phyloP scores from a whole-genome alignment of 2,329 filamentous ascomycete genomes.

The Microascus cirrosus region DNA sequence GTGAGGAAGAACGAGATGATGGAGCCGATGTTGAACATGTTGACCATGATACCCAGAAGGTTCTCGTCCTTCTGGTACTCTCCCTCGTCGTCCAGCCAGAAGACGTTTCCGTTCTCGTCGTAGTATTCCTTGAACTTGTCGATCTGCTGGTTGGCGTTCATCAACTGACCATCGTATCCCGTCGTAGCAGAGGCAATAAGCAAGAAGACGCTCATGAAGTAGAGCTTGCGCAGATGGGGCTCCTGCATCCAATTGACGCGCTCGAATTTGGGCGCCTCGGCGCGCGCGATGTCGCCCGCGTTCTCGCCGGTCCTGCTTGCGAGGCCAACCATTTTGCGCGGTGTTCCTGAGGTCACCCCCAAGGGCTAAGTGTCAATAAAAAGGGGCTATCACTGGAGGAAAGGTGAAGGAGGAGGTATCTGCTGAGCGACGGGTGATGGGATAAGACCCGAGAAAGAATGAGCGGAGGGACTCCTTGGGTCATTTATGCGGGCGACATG shows the following conservation, averaged over 20 bases:
- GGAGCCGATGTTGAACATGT: slow-evolving; percentile 40
- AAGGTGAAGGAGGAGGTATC: background rate
- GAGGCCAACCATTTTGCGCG: background rate
- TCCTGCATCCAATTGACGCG: slow-evolving; percentile 45
- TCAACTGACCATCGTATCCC: slow-evolving; percentile 49
- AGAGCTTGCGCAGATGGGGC: slow-evolving; percentile 44
- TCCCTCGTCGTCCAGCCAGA: slow-evolving; percentile 4
- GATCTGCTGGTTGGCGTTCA: slow-evolving; percentile 49
- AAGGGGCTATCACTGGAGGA: background rate
- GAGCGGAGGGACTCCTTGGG: background rate
- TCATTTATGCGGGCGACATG: background rate
- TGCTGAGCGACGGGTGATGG: background rate
- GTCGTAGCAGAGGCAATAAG: slow-evolving; percentile 51
- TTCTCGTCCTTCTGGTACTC: slow-evolving; percentile 13
- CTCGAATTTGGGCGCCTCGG: slow-evolving; percentile 37
- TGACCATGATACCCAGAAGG: slow-evolving; percentile 36
- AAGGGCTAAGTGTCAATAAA: background rate
- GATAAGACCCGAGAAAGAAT: background rate
- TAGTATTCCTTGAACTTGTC: slow-evolving; percentile 41
- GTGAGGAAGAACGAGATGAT: slow-evolving; percentile 34
- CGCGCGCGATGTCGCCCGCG: background rate
- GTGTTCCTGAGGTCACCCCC: background rate
- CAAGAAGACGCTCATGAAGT: slow-evolving; percentile 39
- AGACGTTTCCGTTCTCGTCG: slow-evolving; percentile 7
- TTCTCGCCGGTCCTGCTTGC: background rate